Evolutionary conservation across 2,329 filamentous ascomycete species (phyloP).

Genomic region (Fusarium siculi): DNA sequence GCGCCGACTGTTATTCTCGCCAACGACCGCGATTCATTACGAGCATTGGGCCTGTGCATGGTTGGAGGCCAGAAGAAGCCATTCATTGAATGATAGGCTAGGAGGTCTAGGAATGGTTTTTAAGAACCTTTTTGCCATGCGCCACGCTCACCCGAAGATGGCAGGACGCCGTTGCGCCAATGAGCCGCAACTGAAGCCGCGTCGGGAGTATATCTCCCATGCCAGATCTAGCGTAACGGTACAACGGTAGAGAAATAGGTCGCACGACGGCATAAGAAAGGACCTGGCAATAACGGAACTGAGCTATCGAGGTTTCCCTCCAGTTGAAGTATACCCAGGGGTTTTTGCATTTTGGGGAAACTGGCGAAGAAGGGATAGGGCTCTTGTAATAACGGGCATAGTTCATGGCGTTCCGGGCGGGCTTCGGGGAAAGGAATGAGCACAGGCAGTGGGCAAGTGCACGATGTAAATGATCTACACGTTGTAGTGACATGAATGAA

Average conservation of each 20-base stretch:
- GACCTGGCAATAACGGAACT: slow-evolving; percentile 1
- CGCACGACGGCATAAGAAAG: slow-evolving; percentile 4
- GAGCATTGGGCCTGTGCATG: slow-evolving; percentile 70
- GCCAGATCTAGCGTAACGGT: slow-evolving; percentile 17
- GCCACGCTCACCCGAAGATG: slow-evolving; percentile 19
- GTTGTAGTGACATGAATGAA: slow-evolving; percentile 25
- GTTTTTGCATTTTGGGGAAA: slow-evolving; percentile 41
- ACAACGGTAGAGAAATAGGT: slow-evolving; percentile 11
- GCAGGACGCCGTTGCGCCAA: slow-evolving; percentile 21
- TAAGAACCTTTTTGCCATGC: slow-evolving; percentile 20
- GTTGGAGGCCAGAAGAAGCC: slow-evolving; percentile 74
- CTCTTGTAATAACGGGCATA: slow-evolving; percentile 36
- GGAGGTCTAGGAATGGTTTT: slow-evolving; percentile 18
- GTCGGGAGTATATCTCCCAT: slow-evolving; percentile 32
- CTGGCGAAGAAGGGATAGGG: slow-evolving; percentile 30
- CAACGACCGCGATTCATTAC: slow-evolving; percentile 73
- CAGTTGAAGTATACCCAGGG: slow-evolving; percentile 41
- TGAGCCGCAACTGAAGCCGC: slow-evolving; percentile 26
- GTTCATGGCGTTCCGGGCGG: slow-evolving; percentile 42
- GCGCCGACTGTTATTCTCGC: slow-evolving; percentile 83
- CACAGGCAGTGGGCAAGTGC: slow-evolving; percentile 48
- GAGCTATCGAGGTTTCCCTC: slow-evolving; percentile 13
- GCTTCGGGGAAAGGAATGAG: slow-evolving; percentile 14
- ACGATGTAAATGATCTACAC: slow-evolving; percentile 19
- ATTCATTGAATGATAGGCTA: slow-evolving; percentile 65